Evolutionary conservation across 2,329 filamentous ascomycete species (phyloP).

Genomic region (Ophiostoma tasmaniense): DNA sequence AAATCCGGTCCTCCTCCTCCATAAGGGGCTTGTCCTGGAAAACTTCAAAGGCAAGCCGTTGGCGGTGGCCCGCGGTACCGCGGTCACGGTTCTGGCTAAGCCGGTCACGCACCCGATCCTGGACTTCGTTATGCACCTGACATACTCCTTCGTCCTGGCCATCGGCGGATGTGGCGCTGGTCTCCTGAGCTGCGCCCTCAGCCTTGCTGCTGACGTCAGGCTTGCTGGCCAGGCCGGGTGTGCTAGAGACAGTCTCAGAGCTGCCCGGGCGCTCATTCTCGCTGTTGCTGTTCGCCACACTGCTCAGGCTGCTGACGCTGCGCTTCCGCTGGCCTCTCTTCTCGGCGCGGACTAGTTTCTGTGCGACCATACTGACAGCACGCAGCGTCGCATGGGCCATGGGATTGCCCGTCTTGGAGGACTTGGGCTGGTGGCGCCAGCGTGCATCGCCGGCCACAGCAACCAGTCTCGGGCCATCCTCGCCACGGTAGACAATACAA

Average conservation of each 20-base stretch:
- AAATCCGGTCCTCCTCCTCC: constrained; percentile 55
- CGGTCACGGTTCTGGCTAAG: constrained; percentile 21
- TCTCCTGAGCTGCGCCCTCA: not conserved
- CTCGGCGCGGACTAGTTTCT: constrained; percentile 52
- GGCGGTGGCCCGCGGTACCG: constrained; percentile 22
- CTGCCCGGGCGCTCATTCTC: constrained; percentile 18
- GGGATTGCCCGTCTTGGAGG: constrained; percentile 53
- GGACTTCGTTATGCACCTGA: constrained; percentile 20
- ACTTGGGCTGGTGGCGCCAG: constrained; percentile 47
- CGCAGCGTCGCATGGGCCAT: constrained; percentile 72
- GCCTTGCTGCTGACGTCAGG: not conserved
- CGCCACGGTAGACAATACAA: constrained; percentile 60
- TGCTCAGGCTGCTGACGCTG: constrained; percentile 1
- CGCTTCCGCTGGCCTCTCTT: constrained; percentile 28
- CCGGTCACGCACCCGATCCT: constrained; percentile 21
- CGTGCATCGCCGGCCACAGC: constrained; percentile 70
- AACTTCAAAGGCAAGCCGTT: constrained; percentile 48
- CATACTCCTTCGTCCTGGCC: constrained; percentile 6
- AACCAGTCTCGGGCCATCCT: constrained; percentile 47
- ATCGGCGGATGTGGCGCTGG: not conserved
- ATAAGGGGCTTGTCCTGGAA: constrained; percentile 63
- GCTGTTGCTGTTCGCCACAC: not conserved
- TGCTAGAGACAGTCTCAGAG: not conserved
- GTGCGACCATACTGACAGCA: constrained; percentile 74
- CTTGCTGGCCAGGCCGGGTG: not conserved